Evolutionary conservation across 495 filamentous ascomycete species (phyloP).

Genomic region (Cenococcum geophilum): DNA sequence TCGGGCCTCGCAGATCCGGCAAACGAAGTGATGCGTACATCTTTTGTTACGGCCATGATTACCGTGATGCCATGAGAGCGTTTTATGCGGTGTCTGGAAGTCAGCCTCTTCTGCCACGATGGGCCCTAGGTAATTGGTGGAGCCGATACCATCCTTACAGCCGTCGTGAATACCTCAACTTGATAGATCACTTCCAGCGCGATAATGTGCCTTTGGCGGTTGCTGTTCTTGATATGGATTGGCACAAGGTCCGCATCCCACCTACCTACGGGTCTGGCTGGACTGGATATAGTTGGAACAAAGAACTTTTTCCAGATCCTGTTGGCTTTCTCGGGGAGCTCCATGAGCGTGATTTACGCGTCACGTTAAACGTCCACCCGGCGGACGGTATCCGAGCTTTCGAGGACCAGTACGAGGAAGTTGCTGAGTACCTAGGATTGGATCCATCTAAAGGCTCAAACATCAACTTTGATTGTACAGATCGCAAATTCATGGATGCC

Average conservation of each 20-base stretch:
- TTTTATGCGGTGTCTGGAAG: slow-evolving; percentile 51
- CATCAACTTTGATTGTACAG: slow-evolving; percentile 50
- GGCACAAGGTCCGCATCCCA: slow-evolving; percentile 48
- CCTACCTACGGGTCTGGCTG: slow-evolving; percentile 41
- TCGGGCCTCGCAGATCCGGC: slow-evolving; percentile 39
- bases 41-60: slow-evolving; percentile 52
- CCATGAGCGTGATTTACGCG: slow-evolving; percentile 42
- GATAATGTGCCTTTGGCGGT: slow-evolving; percentile 50
- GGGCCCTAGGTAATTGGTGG: slow-evolving; percentile 59
- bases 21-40: slow-evolving; percentile 52
- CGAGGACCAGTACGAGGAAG: slow-evolving; percentile 49
- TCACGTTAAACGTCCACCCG: slow-evolving; percentile 54
- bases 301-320: slow-evolving; percentile 50
- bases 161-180: slow-evolving; percentile 45
- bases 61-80: slow-evolving; percentile 48
- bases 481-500: slow-evolving; percentile 49
- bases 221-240: slow-evolving; percentile 57
- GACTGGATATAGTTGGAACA: slow-evolving; percentile 60
- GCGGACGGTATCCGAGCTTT: slow-evolving; percentile 47
- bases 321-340: slow-evolving; percentile 42
- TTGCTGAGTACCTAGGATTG: slow-evolving; percentile 45
- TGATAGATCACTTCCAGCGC: slow-evolving; percentile 47
- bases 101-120: slow-evolving; percentile 52
- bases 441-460: slow-evolving; percentile 44
- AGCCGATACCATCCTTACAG: slow-evolving; percentile 52